Base-by-base conservation (phyloP, 805 yeast genomes). In the Candida arabinofermentans region DNA sequence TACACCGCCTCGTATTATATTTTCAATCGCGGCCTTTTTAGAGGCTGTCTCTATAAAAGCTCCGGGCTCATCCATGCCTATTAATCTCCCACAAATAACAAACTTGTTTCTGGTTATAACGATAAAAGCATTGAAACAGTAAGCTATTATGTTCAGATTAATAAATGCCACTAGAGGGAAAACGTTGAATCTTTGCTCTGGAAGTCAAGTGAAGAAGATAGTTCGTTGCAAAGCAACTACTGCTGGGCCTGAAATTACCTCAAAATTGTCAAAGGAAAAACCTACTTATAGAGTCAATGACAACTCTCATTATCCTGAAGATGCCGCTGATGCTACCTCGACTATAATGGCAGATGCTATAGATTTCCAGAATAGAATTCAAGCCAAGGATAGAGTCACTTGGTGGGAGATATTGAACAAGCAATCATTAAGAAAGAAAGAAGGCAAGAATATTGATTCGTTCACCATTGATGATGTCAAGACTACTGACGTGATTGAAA, bases 331-430 rank as follows among this genome's bases (percentile, higher is more conserved):
- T 61, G 88, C 88, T 18, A 70, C 81, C 7, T 77, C 89, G n/a
- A 81, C 89, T 4, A 71, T 81, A 10, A 61, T 78, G 37, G 76
- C 87, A 0, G 89, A 83, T 52, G 58, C 60, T 2, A 66, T 70
- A 39, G 88, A 82, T 50, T 69, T 70, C 46, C 73, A 69, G 42
- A 70, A 70, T 31, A 60, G 72, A 41, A 44, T 64, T 3, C 54
- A 50, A 39, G 49, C 54, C 8, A 57, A 50, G 36, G 49, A 66
- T 37, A 66, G 76, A 35, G 87, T 83, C 30, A 86, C 96, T 3
- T 90, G 97, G 97, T 65, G 87, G 57, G 87, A 80, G 41, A 96
- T 96, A 0, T 67, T 89, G 46, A 74, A 75, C 13, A 93, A 87
- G 52, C 73, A 89, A 40, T 76, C 81, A 51, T 73, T 77, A 55